A percentile compares a stretch with the other conserved stretches of the same genome.
Evolutionary conservation across 257 asterid genomes (phyloP).

Genomic region (Fraxinus excelsior): DNA sequence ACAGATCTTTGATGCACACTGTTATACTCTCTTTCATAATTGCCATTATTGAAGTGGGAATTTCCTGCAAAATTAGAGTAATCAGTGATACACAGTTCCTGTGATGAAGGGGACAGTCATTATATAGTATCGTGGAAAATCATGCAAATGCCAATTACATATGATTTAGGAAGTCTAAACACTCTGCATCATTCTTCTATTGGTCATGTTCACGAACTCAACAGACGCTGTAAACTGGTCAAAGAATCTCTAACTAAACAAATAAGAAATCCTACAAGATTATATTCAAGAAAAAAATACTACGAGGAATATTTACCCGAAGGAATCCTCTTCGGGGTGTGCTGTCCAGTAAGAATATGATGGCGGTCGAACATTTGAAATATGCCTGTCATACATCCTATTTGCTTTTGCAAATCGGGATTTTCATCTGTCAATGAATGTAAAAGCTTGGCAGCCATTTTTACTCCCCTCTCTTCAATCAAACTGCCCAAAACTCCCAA

Average conservation of each 20-base stretch:
- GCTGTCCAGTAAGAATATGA: slow-evolving; percentile 51
- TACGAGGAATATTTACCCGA: slow-evolving; percentile 48
- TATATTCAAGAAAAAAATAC: not conserved
- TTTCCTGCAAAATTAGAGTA: too few relatives aligned
- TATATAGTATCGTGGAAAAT: not conserved
- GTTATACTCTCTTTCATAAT: too few relatives aligned
- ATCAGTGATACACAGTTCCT: not conserved
- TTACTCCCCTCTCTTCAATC: slow-evolving; percentile 25
- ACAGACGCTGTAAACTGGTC: not conserved
- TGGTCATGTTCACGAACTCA: not conserved
- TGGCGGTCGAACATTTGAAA: slow-evolving; percentile 86
- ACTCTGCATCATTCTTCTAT: not conserved
- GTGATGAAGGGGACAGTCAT: not conserved
- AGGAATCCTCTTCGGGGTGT: slow-evolving; percentile 45
- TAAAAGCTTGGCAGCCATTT: slow-evolving; percentile 83
- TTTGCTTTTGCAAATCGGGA: slow-evolving; percentile 80
- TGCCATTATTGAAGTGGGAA: too few relatives aligned
- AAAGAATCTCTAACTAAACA: slow-evolving; percentile 13
- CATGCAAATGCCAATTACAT: not conserved
- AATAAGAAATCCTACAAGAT: slow-evolving; percentile 15
- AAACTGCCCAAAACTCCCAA: slow-evolving; percentile 19
- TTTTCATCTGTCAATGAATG: slow-evolving; percentile 85
- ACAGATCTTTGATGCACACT: too few relatives aligned
- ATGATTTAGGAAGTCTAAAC: not conserved
- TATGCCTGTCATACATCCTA: slow-evolving; percentile 92